These are phyloP conservation scores for Amaranthus tricolor DNA, from an alignment of 179 eudicot genomes.

Conservation along the genomic window DNA sequence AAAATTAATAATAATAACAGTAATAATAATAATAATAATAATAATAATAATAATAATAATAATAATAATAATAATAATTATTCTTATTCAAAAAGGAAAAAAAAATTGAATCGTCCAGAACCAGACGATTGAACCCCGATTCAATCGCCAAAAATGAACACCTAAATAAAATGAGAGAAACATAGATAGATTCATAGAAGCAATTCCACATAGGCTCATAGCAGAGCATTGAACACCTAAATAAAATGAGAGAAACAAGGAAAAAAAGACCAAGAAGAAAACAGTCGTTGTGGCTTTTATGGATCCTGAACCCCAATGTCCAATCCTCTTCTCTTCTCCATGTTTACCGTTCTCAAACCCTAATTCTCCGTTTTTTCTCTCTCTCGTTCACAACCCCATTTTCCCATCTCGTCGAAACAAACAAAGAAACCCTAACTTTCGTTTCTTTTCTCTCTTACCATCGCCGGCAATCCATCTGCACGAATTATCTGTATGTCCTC, in stretches of 20 bases:
- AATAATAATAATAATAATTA: too few relatives aligned
- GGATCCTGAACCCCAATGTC: background rate
- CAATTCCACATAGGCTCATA: too few relatives aligned
- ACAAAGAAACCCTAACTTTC: too few relatives aligned
- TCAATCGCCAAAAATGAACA: too few relatives aligned
- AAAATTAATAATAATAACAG: too few relatives aligned
- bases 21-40: too few relatives aligned
- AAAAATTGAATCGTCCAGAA: too few relatives aligned
- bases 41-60: too few relatives aligned
- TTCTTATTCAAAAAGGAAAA: too few relatives aligned
- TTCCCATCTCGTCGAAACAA: background rate
- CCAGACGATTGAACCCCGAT: too few relatives aligned
- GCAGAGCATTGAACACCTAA: background rate
- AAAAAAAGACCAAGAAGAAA: background rate
- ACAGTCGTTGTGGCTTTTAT: constrained; percentile 7
- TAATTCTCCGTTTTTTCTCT: background rate
- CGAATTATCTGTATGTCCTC: constrained; percentile 9
- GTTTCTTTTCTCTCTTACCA: background rate
- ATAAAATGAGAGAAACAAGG: background rate
- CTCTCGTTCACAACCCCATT: background rate
- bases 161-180: too few relatives aligned
- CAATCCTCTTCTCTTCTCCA: background rate
- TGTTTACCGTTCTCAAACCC: constrained; percentile 24
- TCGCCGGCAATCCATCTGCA: background rate
- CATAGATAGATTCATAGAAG: too few relatives aligned